phyloP scores from a whole-genome alignment of 768 basidiomycete genomes.

The Pleurotus salmoneostramineus region DNA sequence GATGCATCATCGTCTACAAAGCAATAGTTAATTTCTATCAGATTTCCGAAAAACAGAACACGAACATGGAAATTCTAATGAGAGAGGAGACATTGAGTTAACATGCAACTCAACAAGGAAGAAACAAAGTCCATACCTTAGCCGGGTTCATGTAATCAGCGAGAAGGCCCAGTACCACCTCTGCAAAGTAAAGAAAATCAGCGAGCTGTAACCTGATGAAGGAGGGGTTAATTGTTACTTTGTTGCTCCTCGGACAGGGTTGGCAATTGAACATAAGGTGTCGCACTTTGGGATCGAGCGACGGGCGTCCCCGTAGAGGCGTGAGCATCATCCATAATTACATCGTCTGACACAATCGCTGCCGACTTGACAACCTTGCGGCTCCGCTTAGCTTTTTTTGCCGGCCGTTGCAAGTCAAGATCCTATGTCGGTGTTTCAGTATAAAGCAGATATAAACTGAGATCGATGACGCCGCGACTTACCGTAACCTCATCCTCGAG shows the following conservation, averaged over 20 bases:
- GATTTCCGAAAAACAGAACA: too few species aligned
- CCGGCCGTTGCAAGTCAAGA: slow-evolving; percentile 26
- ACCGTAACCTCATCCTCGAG: not conserved
- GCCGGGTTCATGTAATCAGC: slow-evolving; percentile 5
- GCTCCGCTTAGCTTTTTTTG: slow-evolving; percentile 34
- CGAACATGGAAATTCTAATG: too few species aligned
- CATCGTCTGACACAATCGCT: slow-evolving; percentile 19
- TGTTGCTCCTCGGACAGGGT: slow-evolving; percentile 4
- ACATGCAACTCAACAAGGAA: not conserved
- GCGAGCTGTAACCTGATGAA: not conserved
- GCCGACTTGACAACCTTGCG: slow-evolving; percentile 39
- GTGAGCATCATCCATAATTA: not conserved
- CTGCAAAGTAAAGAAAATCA: not conserved
- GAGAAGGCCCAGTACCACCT: not conserved
- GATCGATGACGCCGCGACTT: not conserved
- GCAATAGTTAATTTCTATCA: too few species aligned
- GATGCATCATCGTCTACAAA: not conserved
- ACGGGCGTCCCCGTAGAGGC: not conserved
- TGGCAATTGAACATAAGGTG: not conserved
- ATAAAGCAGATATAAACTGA: not conserved
- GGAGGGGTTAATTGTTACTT: not conserved
- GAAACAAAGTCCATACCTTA: not conserved
- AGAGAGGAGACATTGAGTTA: not conserved
- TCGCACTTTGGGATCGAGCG: not conserved
- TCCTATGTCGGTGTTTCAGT: slow-evolving; percentile 19